A percentile compares a stretch with the other conserved stretches of the same genome.
Conservation (phyloP, 345 rosid species). For the Trapa incisa region DNA sequence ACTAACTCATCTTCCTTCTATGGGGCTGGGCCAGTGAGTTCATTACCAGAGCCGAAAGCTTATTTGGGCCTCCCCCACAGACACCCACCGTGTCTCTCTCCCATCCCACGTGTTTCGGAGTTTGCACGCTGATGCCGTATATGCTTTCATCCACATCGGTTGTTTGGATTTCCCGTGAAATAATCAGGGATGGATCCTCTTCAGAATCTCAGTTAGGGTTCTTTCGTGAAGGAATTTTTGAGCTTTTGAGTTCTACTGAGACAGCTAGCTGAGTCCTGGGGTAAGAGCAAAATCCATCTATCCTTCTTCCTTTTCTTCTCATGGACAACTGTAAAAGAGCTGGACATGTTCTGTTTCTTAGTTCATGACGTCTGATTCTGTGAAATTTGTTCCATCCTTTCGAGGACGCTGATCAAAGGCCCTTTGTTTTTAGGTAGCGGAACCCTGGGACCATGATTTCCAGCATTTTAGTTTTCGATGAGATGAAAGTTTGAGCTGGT, state of each 20-base stretch:
- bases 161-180: neutral
- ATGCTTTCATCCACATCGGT: neutral
- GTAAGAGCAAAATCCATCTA: conserved; percentile 2
- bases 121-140: neutral
- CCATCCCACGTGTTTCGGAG: no score
- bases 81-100: neutral
- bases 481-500: neutral
- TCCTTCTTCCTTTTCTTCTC: neutral
- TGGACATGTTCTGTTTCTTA: neutral
- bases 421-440: neutral
- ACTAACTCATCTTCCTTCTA: conserved; percentile 11
- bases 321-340: neutral
- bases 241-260: neutral
- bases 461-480: neutral
- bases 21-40: neutral
- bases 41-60: no score
- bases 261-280: neutral
- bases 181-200: conserved; percentile 1
- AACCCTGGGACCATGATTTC: neutral
- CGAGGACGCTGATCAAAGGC: neutral
- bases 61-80: neutral
- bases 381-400: neutral
- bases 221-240: neutral
- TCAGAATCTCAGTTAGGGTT: conserved; percentile 8
- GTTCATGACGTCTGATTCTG: neutral